Evolutionary conservation across 352 stramenopile species (phyloP).

Genomic region (Pythium dissotocum): DNA sequence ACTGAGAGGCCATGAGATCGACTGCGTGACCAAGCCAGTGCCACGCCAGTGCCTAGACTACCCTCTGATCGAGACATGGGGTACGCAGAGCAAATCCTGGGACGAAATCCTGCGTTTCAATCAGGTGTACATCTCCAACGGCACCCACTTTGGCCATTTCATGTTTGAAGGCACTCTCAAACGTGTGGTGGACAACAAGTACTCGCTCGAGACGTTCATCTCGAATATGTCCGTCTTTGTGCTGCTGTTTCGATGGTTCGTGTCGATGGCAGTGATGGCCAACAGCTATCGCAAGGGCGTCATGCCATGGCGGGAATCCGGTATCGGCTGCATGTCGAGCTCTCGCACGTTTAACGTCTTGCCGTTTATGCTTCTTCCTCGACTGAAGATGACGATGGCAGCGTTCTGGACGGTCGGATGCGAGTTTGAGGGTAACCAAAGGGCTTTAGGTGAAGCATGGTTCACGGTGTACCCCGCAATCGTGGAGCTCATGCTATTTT

Average conservation of each 20-base stretch:
- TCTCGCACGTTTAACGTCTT: constrained; percentile 30
- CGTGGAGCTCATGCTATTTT: constrained; percentile 26
- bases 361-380: constrained; percentile 25
- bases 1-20: background rate
- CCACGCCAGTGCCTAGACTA: constrained; percentile 17
- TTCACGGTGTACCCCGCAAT: constrained; percentile 39
- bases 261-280: constrained; percentile 19
- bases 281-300: constrained; percentile 20
- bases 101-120: constrained; percentile 4
- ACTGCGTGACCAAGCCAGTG: background rate
- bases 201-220: constrained; percentile 39
- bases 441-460: constrained; percentile 33
- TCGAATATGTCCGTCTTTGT: constrained; percentile 35
- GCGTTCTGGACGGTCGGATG: constrained; percentile 34
- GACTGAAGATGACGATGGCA: constrained; percentile 29
- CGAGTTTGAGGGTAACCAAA: constrained; percentile 39
- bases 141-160: constrained; percentile 31
- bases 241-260: constrained; percentile 41
- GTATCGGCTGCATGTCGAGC: constrained; percentile 28
- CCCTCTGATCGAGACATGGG: constrained; percentile 19
- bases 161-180: constrained; percentile 17
- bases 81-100: background rate
- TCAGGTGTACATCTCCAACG: constrained; percentile 28
- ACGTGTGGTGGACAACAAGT: constrained; percentile 25
- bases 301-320: constrained; percentile 16